Evolutionary conservation across 805 yeast genomes (phyloP).

Genomic region (Ogataea populi-albae): DNA sequence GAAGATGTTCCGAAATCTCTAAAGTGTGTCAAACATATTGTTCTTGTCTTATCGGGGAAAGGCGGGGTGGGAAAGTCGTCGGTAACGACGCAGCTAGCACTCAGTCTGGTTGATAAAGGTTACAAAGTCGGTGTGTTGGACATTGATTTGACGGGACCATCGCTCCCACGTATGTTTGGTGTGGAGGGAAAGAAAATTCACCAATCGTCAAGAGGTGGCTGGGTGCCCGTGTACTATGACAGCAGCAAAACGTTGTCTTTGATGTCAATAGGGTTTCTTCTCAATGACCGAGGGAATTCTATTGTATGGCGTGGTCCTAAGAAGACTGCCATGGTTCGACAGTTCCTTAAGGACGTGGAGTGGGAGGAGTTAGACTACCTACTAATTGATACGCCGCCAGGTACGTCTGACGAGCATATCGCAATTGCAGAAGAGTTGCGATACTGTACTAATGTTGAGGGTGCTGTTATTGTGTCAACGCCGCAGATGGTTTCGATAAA

Average conservation of each 20-base stretch:
- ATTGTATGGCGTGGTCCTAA: constrained; percentile 99
- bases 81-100: constrained; percentile 89
- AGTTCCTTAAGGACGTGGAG: constrained; percentile 82
- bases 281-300: constrained; percentile 80
- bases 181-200: constrained; percentile 75
- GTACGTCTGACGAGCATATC: constrained; percentile 97
- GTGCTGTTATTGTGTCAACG: constrained; percentile 93
- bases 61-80: constrained; percentile 99
- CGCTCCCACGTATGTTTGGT: constrained; percentile 95
- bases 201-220: constrained; percentile 83
- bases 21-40: constrained; percentile 63
- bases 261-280: constrained; percentile 85
- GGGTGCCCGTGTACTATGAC: constrained; percentile 82
- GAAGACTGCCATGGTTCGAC: constrained; percentile 96
- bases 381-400: constrained; percentile 96
- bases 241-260: constrained; percentile 49
- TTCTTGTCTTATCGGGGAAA: constrained; percentile 85
- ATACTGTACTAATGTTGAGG: constrained; percentile 68
- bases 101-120: constrained; percentile 70
- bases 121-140: constrained; percentile 90
- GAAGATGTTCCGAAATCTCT: constrained; percentile 29
- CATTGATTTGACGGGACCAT: constrained; percentile 95
- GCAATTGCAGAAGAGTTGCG: constrained; percentile 90
- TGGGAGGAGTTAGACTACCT: constrained; percentile 86
- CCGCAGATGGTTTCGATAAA: constrained; percentile 93